Evolutionary conservation across 192 early-diverging fungal species (phyloP).

Genomic region (Coemansia sp.): DNA sequence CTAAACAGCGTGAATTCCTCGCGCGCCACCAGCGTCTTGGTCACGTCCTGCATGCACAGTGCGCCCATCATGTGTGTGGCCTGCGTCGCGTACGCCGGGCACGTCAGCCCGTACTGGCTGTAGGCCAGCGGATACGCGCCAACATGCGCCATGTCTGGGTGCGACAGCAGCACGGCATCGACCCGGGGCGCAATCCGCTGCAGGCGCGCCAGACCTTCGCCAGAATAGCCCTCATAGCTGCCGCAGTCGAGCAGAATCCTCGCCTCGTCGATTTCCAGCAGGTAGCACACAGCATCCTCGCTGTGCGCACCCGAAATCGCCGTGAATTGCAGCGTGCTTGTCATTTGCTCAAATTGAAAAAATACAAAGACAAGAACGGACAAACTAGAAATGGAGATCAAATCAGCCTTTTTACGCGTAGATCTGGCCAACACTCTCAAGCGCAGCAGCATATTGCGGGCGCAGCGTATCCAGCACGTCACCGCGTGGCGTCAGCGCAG

Average conservation of each 20-base stretch:
- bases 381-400: background rate
- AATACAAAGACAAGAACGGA: background rate
- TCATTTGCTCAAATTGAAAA: constrained; percentile 15
- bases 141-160: constrained; percentile 83
- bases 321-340: constrained; percentile 74
- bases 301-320: constrained; percentile 82
- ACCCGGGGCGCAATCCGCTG: constrained; percentile 83
- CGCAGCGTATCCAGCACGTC: constrained; percentile 34
- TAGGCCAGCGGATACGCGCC: constrained; percentile 84
- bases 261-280: constrained; percentile 92
- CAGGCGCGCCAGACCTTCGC: constrained; percentile 63
- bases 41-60: constrained; percentile 78
- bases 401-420: constrained; percentile 13
- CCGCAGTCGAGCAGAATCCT: constrained; percentile 95
- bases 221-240: constrained; percentile 76
- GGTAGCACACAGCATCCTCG: constrained; percentile 84
- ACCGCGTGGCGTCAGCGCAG: constrained; percentile 53
- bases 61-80: constrained; percentile 91
- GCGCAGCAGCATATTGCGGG: constrained; percentile 32
- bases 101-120: constrained; percentile 73
- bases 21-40: constrained; percentile 63
- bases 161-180: constrained; percentile 86
- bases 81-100: constrained; percentile 87
- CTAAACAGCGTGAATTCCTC: constrained; percentile 76
- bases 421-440: constrained; percentile 22